phyloP scores from a whole-genome alignment of 805 yeast genomes.

The Metschnikowia lunata region DNA sequence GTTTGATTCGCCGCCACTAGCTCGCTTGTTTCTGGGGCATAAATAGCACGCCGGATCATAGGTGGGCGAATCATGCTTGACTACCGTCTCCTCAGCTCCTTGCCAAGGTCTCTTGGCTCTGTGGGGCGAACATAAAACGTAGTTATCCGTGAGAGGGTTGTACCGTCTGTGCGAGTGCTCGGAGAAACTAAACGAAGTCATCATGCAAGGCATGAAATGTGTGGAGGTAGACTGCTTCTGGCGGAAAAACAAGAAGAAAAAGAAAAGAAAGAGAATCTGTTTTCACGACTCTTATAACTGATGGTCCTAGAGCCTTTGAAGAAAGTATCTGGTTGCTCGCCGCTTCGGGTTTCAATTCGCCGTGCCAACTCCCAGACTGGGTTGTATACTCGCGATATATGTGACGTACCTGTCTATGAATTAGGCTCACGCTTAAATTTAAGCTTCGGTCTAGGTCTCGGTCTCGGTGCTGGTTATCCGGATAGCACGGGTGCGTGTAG shows the following conservation, averaged over 20 bases:
- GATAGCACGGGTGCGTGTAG: background rate
- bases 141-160: slow-evolving; percentile 64
- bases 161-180: slow-evolving; percentile 65
- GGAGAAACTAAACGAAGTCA: slow-evolving; percentile 40
- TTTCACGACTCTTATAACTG: too few relatives aligned
- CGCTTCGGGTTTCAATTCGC: too few relatives aligned
- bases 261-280: too few relatives aligned
- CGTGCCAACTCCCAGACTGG: too few relatives aligned
- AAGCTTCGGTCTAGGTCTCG: too few relatives aligned
- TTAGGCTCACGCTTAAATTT: too few relatives aligned
- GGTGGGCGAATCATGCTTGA: slow-evolving; percentile 40
- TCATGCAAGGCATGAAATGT: background rate
- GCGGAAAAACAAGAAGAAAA: background rate
- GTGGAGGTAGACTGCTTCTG: background rate
- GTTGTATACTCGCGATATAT: too few relatives aligned
- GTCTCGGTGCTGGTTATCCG: background rate
- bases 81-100: slow-evolving; percentile 59
- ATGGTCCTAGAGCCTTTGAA: too few relatives aligned
- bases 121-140: slow-evolving; percentile 73
- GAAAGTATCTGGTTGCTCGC: too few relatives aligned
- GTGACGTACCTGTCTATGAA: too few relatives aligned
- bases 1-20: slow-evolving; percentile 50
- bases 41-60: slow-evolving; percentile 66
- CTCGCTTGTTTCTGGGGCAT: slow-evolving; percentile 68
- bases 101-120: slow-evolving; percentile 79